A percentile compares a stretch with the other conserved stretches of the same genome.
These are phyloP conservation scores for Yamadazyma akitaensis DNA, from an alignment of 805 yeast genomes.

Conservation along the genomic window DNA sequence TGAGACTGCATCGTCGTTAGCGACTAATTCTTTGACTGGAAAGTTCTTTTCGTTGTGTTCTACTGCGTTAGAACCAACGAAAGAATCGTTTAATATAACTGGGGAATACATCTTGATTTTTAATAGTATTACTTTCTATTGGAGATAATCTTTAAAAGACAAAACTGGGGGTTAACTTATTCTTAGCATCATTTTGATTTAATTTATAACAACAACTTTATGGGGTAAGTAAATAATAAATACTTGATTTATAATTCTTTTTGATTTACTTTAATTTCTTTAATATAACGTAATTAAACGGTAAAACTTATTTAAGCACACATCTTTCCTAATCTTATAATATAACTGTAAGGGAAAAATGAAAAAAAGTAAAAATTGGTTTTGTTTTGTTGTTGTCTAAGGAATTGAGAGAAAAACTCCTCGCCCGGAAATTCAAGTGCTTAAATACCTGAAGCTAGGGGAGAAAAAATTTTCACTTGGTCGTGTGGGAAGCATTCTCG, in stretches of 20 bases:
- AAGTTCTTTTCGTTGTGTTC: conserved; percentile 4
- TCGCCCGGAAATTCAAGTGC: background rate
- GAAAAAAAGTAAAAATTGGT: conserved; percentile 2
- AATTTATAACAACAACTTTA: conserved; percentile 6
- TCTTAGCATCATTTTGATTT: conserved; percentile 8
- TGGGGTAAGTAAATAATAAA: conserved; percentile 7
- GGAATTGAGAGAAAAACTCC: conserved; percentile 1
- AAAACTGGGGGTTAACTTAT: conserved; percentile 7
- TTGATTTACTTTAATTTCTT: conserved; percentile 5
- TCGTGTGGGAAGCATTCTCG: conserved; percentile 2
- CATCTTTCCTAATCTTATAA: conserved; percentile 7
- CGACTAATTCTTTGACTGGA: conserved; percentile 3
- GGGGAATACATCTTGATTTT: conserved; percentile 13
- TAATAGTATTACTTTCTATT: conserved; percentile 2
- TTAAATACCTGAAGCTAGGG: conserved; percentile 2
- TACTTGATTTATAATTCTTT: conserved; percentile 4
- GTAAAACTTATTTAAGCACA: conserved; percentile 8
- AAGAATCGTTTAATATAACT: conserved; percentile 17
- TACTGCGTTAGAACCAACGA: conserved; percentile 10
- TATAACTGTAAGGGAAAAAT: background rate
- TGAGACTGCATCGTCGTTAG: background rate
- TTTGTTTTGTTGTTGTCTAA: conserved; percentile 8
- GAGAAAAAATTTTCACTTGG: conserved; percentile 7
- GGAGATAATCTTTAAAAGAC: conserved; percentile 6
- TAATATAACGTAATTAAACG: background rate